A percentile compares a stretch with the other conserved stretches of the same genome.
Conservation (phyloP, 1,284 basidiomycete species). For the Moesziomyces antarcticus region DNA sequence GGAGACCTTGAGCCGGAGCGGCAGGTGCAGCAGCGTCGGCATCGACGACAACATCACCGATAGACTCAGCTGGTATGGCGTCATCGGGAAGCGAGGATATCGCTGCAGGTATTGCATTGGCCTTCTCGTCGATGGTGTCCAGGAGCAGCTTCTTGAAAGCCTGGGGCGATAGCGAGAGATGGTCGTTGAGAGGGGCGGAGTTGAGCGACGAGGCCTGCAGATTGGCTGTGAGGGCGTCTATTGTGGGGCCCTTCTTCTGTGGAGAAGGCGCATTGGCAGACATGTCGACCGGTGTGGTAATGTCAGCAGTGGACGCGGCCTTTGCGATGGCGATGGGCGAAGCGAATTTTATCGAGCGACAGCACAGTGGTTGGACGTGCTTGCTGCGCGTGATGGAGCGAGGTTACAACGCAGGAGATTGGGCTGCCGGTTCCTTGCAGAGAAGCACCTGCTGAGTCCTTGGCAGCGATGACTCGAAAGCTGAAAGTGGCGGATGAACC, state of each 20-base stretch:
- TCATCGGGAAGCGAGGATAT: constrained; percentile 6
- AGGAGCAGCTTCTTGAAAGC: constrained; percentile 40
- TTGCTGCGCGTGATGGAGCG: too few species aligned
- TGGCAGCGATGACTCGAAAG: too few species aligned
- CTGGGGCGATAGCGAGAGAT: constrained; percentile 8
- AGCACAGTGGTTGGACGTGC: too few species aligned
- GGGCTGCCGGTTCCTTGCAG: too few species aligned
- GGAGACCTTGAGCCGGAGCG: constrained; percentile 20
- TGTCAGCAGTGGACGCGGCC: background rate
- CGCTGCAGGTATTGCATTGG: constrained; percentile 5
- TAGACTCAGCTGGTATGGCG: background rate
- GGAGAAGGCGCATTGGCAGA: constrained; percentile 17
- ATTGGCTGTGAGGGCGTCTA: constrained; percentile 53
- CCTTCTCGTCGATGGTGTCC: constrained; percentile 23
- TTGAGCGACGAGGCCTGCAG: constrained; percentile 21
- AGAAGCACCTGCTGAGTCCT: too few species aligned
- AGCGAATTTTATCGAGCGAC: too few species aligned
- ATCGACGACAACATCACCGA: background rate
- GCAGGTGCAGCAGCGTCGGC: background rate
- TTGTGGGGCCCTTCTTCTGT: constrained; percentile 41
- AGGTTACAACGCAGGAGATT: too few species aligned
- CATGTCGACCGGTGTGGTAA: constrained; percentile 4
- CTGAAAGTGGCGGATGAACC: too few species aligned
- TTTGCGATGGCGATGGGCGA: background rate
- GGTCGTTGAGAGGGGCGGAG: constrained; percentile 4